phyloP scores from a whole-genome alignment of 805 yeast genomes.

The Saccharomycopsis fermentans region DNA sequence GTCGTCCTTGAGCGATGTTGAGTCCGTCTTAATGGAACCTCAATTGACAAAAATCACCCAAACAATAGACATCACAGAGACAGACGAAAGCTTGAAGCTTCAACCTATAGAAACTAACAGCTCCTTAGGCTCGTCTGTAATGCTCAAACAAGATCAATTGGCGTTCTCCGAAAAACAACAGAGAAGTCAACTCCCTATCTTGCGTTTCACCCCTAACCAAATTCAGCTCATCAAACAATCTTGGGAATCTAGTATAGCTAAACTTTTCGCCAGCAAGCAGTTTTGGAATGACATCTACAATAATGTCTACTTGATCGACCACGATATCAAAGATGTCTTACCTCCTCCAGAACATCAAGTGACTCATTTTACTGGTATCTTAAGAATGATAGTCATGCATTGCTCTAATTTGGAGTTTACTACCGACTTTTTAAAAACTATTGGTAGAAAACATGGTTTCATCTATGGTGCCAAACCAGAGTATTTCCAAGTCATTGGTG shows the following conservation, averaged over 20 bases:
- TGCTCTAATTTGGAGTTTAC: conserved; percentile 14
- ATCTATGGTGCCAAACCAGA: conserved; percentile 19
- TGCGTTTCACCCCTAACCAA: not conserved
- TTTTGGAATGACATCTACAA: conserved; percentile 18
- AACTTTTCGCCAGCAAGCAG: conserved; percentile 13
- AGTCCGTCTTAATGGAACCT: not conserved
- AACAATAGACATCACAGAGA: not conserved
- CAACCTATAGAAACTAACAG: not conserved
- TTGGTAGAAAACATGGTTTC: conserved; percentile 20
- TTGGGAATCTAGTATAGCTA: not conserved
- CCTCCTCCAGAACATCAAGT: conserved; percentile 19
- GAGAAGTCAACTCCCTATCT: not conserved
- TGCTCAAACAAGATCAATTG: not conserved
- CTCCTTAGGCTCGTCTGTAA: not conserved
- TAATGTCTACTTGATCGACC: conserved; percentile 13
- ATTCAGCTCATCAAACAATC: not conserved
- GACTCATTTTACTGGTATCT: conserved; percentile 17
- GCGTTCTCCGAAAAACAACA: not conserved
- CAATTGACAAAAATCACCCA: not conserved
- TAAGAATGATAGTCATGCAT: conserved; percentile 17
- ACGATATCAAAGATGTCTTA: conserved; percentile 11
- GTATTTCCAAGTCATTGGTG: conserved; percentile 18
- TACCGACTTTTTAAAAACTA: conserved; percentile 15
- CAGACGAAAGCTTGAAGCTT: not conserved
- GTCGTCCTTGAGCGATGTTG: not conserved